Evolutionary conservation across 345 rosid genomes (phyloP).

Genomic region (Isatis tinctoria): DNA sequence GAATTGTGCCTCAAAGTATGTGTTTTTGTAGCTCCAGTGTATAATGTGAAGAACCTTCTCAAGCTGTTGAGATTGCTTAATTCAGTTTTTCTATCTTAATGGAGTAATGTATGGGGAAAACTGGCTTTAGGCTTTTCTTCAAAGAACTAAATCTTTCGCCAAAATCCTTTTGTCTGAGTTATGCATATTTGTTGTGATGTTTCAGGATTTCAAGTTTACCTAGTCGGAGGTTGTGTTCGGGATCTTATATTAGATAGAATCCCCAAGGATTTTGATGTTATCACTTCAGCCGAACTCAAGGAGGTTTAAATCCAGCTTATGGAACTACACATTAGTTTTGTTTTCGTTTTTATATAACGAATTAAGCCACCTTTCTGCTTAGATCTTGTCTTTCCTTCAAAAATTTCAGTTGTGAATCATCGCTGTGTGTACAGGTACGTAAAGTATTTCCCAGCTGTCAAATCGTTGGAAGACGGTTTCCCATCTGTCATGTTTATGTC

Average conservation of each 20-base stretch:
- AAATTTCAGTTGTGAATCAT: background rate
- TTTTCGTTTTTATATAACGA: background rate
- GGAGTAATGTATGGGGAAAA: background rate
- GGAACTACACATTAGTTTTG: background rate
- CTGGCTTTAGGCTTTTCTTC: background rate
- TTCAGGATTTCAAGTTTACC: constrained; percentile 65
- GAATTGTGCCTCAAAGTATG: background rate
- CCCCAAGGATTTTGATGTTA: constrained; percentile 71
- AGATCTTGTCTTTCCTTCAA: background rate
- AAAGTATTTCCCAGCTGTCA: constrained; percentile 45
- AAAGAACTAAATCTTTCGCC: background rate
- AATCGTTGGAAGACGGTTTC: constrained; percentile 66
- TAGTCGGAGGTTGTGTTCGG: constrained; percentile 75
- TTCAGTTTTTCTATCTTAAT: background rate
- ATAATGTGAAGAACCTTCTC: background rate
- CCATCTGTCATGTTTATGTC: constrained; percentile 61
- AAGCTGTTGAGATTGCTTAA: background rate
- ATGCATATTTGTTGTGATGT: background rate
- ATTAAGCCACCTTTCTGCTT: background rate
- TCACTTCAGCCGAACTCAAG: constrained; percentile 59
- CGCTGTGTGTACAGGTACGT: constrained; percentile 36
- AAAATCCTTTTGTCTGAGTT: background rate
- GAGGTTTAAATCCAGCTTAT: constrained; percentile 37
- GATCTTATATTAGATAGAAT: constrained; percentile 63
- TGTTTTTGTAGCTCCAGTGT: background rate